These are phyloP conservation scores for Fusarium coicis DNA, from an alignment of 2,329 filamentous ascomycete species.

Conservation along the genomic window DNA sequence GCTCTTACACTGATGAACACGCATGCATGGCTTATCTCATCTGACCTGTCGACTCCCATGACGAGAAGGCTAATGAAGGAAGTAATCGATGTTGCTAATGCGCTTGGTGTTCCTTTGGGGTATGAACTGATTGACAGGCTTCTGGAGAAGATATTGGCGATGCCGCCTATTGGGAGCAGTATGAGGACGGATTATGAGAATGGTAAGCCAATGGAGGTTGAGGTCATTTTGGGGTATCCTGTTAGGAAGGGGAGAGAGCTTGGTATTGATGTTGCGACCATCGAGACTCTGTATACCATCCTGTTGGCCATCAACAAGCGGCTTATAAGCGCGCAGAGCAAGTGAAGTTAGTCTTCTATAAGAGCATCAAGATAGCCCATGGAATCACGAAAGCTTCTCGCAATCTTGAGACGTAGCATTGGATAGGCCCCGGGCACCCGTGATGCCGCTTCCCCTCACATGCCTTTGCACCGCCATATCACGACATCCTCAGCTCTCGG, in stretches of 20 bases:
- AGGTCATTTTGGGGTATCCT: slow-evolving; percentile 71
- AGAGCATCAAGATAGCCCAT: background rate
- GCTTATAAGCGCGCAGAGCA: background rate
- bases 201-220: slow-evolving; percentile 69
- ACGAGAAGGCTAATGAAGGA: slow-evolving; percentile 64
- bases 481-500: background rate
- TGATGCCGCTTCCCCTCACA: background rate
- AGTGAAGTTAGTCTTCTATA: fast-evolving
- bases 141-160: slow-evolving; percentile 57
- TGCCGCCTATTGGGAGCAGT: slow-evolving; percentile 58
- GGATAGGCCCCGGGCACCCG: no score
- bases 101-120: slow-evolving; percentile 60
- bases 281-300: slow-evolving; percentile 54
- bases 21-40: slow-evolving; percentile 59
- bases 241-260: slow-evolving; percentile 64
- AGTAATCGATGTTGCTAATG: slow-evolving; percentile 65
- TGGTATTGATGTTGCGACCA: slow-evolving; percentile 63
- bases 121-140: slow-evolving; percentile 60
- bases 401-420: no score
- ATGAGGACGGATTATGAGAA: slow-evolving; percentile 70
- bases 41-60: slow-evolving; percentile 56
- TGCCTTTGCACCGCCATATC: background rate
- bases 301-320: slow-evolving; percentile 48
- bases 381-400: no score
- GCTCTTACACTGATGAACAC: slow-evolving; percentile 66